Base-by-base conservation (phyloP, 345 rosid species). In the Adansonia digitata region DNA sequence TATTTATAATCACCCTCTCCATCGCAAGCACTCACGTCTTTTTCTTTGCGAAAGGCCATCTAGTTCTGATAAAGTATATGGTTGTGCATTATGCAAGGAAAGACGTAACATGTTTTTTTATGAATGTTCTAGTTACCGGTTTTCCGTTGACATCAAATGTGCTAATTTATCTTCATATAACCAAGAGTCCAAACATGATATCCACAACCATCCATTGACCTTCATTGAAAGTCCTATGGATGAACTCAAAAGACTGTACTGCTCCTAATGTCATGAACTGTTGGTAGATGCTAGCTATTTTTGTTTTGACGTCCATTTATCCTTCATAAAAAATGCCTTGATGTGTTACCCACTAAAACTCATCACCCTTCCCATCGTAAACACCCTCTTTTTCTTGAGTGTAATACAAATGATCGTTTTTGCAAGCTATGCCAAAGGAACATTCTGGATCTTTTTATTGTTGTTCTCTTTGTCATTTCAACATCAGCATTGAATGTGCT, bases 51-150 rank as follows among this genome's bases (percentile, higher is more conserved):
- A 61, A 61, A 7, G 42, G 2, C 11, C 40, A 2, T 0, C 17
- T 46, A 2, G 15, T 46, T 46, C 51, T 2, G 52, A 14, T 13
- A 1, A 46, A 0, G 52, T 14, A 3, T 61, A 12, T 27, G n/a
- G 18, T 62, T 62, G 67, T 8, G 43, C 43, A 62, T 62, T 62
- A 35, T 62, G 67, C 67, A 46, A 46, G 52, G 52, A 14, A 46
- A 46, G 15, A 15, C n/a, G 52, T 15, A 3, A 46, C n/a, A 17
- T 51, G 24, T 51, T 51, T 22, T 51, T 51, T 18, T 51, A 51
- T 18, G 3, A 59, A 13, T 60, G 65, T 60, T 0, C 0, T 0
- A 0, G 0, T 0, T 60, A 20, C 10, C 15, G 0, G 0, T 12
- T 55, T 55, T 13, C 7, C 31, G 0, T 55, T 55, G 61, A 55